These are phyloP conservation scores for Monilinia fructigena DNA, from an alignment of 2,329 filamentous ascomycete genomes.

Conservation along the genomic window DNA sequence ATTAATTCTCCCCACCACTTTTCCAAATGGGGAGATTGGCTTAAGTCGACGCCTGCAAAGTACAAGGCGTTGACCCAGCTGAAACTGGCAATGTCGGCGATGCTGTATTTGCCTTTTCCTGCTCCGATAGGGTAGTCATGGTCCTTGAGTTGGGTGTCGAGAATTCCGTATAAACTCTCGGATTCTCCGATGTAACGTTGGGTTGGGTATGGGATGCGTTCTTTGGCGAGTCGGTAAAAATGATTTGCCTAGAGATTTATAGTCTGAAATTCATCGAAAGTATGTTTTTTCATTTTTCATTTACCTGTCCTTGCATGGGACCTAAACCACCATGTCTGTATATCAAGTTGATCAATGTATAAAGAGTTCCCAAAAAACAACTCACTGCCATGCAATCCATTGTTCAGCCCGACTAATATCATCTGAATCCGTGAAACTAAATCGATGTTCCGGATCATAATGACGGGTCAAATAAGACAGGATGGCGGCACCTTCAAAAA, in stretches of 20 bases:
- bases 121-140: slow-evolving; percentile 56
- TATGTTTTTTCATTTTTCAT: too few relatives aligned
- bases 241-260: slow-evolving; percentile 54
- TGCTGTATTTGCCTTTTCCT: slow-evolving; percentile 55
- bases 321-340: slow-evolving; percentile 9
- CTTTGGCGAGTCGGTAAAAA: slow-evolving; percentile 66
- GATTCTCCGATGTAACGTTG: slow-evolving; percentile 76
- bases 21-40: slow-evolving; percentile 63
- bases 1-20: slow-evolving; percentile 63
- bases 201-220: slow-evolving; percentile 67
- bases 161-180: slow-evolving; percentile 68
- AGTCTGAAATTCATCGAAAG: too few relatives aligned
- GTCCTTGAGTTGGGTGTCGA: slow-evolving; percentile 61
- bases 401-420: slow-evolving; percentile 48
- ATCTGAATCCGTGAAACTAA: slow-evolving; percentile 57
- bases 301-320: slow-evolving; percentile 8
- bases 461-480: slow-evolving; percentile 70
- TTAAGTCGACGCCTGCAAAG: slow-evolving; percentile 62
- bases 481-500: slow-evolving; percentile 76
- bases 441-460: slow-evolving; percentile 68
- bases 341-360: too few relatives aligned
- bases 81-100: slow-evolving; percentile 71
- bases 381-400: slow-evolving; percentile 63
- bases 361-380: too few relatives aligned
- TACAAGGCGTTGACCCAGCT: slow-evolving; percentile 63